Evolutionary conservation across 2,329 filamentous ascomycete genomes (phyloP).

Genomic region (Clarireedia hainanense): DNA sequence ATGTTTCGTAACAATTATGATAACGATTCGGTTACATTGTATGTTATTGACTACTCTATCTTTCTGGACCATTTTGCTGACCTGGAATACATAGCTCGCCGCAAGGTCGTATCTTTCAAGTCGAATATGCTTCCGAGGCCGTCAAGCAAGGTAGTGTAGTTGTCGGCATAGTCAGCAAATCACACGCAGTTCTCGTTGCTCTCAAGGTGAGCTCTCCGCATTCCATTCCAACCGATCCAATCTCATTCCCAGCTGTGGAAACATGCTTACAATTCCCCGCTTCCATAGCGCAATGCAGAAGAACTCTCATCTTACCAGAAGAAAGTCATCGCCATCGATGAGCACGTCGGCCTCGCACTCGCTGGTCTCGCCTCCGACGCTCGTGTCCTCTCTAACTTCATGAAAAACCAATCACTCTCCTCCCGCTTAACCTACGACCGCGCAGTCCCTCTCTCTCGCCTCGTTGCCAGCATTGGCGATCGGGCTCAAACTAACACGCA

Average conservation of each 20-base stretch:
- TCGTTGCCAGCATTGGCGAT: slow-evolving; percentile 87
- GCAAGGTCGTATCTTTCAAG: slow-evolving; percentile 98
- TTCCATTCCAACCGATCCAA: not conserved
- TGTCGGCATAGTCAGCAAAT: slow-evolving; percentile 95
- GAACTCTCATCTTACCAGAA: slow-evolving; percentile 99
- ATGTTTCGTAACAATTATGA: slow-evolving; percentile 99
- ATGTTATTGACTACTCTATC: slow-evolving; percentile 33
- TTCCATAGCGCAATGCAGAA: slow-evolving; percentile 88
- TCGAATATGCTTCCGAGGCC: slow-evolving; percentile 97
- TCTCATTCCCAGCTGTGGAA: not conserved
- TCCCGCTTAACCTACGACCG: slow-evolving; percentile 95
- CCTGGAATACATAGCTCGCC: slow-evolving; percentile 63
- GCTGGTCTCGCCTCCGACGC: slow-evolving; percentile 95
- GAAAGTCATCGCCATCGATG: slow-evolving; percentile 95
- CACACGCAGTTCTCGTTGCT: slow-evolving; percentile 89
- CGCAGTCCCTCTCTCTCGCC: slow-evolving; percentile 79
- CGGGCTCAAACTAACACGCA: slow-evolving; percentile 98
- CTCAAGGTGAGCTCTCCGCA: slow-evolving; percentile 63
- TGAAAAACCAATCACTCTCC: slow-evolving; percentile 97
- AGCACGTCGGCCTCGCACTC: slow-evolving; percentile 91
- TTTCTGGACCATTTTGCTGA: slow-evolving; percentile 17
- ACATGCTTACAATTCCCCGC: not conserved
- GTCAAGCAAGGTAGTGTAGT: slow-evolving; percentile 99
- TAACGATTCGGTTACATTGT: slow-evolving; percentile 99
- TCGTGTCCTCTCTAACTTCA: slow-evolving; percentile 99